A percentile compares a stretch with the other conserved stretches of the same genome.
These are phyloP conservation scores for Gaeumannomyces tritici DNA, from an alignment of 2,329 filamentous ascomycete species.

Conservation along the genomic window DNA sequence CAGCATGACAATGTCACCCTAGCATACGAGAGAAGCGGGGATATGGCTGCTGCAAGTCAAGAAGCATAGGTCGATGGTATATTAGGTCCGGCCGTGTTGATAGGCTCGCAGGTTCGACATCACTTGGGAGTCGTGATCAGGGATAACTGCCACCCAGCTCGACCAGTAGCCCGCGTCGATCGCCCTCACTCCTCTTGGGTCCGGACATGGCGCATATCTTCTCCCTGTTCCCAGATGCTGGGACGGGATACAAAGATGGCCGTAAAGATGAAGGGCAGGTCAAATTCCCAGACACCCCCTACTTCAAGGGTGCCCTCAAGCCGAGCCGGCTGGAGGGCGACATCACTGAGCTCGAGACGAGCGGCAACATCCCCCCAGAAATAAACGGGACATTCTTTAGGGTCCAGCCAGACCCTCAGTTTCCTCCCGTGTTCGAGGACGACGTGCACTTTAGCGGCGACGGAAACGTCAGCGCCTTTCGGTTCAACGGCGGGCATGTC, in stretches of 20 bases:
- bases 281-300: conserved; percentile 10
- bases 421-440: conserved; percentile 43
- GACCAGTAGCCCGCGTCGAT: background rate
- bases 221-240: conserved; percentile 11
- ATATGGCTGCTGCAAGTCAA: background rate
- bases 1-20: background rate
- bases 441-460: conserved; percentile 31
- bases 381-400: conserved; percentile 38
- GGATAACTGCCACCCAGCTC: background rate
- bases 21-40: background rate
- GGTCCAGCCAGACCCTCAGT: conserved; percentile 42
- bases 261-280: conserved; percentile 9
- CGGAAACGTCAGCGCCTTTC: conserved; percentile 29
- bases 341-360: conserved; percentile 13
- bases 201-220: conserved; percentile 12
- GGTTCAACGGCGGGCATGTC: conserved; percentile 27
- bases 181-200: background rate
- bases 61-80: background rate
- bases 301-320: conserved; percentile 4
- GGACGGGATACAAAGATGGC: conserved; percentile 12
- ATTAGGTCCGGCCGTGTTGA: background rate
- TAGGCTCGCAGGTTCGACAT: too few species aligned
- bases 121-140: background rate
- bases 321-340: conserved; percentile 11
- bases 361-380: conserved; percentile 26